A percentile compares a stretch with the other conserved stretches of the same genome.
Conservation (phyloP, 441 rosid species). For the Syzygium malaccense region DNA sequence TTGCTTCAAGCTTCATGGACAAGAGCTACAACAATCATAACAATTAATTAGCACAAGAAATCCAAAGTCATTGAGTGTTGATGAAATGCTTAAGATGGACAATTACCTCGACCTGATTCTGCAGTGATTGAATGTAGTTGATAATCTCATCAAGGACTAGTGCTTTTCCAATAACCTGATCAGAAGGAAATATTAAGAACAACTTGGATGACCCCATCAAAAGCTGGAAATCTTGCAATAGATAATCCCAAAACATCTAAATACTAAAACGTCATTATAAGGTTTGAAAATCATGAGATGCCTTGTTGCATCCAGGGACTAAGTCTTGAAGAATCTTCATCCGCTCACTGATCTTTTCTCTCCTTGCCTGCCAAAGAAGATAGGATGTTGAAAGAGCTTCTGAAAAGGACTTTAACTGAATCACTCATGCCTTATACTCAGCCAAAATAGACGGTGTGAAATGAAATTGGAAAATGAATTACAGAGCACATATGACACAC, state of each 20-base stretch:
- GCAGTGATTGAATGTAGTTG: constrained; percentile 16
- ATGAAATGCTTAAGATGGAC: neutral
- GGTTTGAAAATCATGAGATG: neutral
- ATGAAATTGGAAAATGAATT: neutral
- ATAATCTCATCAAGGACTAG: constrained; percentile 13
- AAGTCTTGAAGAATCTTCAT: constrained; percentile 13
- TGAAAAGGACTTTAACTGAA: neutral
- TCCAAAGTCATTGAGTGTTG: neutral
- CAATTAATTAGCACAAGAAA: neutral
- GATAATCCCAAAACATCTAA: neutral
- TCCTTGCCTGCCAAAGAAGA: constrained; percentile 7
- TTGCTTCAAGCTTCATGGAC: constrained; percentile 67
- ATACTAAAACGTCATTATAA: neutral
- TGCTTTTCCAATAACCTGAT: constrained; percentile 13
- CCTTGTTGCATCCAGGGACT: constrained; percentile 20
- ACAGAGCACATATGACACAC: neutral
- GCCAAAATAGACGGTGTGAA: neutral
- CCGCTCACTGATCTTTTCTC: constrained; percentile 17
- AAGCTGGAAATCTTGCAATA: neutral
- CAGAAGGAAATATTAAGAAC: neutral
- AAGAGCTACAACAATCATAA: constrained; percentile 34
- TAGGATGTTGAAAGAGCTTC: neutral
- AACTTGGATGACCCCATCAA: neutral
- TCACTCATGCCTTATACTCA: neutral
- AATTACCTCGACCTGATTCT: constrained; percentile 11